Evolutionary conservation across 2,329 filamentous ascomycete genomes (phyloP).

Genomic region (Ramichloridium luteum): DNA sequence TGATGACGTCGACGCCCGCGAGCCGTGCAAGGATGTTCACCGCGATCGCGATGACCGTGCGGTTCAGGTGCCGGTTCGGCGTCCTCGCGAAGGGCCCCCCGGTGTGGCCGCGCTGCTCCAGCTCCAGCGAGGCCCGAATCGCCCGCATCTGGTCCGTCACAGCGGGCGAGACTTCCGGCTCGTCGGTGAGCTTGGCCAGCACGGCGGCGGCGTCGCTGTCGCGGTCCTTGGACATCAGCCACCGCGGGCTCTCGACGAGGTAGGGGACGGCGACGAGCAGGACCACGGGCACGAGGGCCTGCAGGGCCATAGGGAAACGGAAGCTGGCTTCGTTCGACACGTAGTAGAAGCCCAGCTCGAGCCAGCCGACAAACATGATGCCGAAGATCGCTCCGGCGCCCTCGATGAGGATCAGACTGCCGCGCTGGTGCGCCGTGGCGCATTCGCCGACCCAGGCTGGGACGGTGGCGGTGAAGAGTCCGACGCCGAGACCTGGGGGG

Average conservation of each 20-base stretch:
- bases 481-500: constrained; percentile 34
- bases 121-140: constrained; percentile 14
- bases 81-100: constrained; percentile 17
- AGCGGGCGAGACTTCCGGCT: constrained; percentile 12
- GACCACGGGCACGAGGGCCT: constrained; percentile 31
- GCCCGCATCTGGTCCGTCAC: constrained; percentile 10
- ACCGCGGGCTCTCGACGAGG: constrained; percentile 19
- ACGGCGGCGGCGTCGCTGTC: constrained; percentile 14
- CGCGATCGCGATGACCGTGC: constrained; percentile 16
- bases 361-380: constrained; percentile 16
- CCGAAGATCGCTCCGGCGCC: constrained; percentile 15
- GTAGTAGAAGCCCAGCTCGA: constrained; percentile 16
- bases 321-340: constrained; percentile 13
- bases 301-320: constrained; percentile 32
- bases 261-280: constrained; percentile 23
- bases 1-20: constrained; percentile 18
- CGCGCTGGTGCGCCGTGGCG: constrained; percentile 12
- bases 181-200: constrained; percentile 18
- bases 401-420: constrained; percentile 13
- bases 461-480: constrained; percentile 16
- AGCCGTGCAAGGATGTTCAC: constrained; percentile 18
- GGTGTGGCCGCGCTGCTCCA: constrained; percentile 13
- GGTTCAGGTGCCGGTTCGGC: constrained; percentile 15
- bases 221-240: constrained; percentile 17
- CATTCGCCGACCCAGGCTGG: constrained; percentile 13